Base-by-base conservation (phyloP, 768 basidiomycete species). In the Rhizopogon sp. region DNA sequence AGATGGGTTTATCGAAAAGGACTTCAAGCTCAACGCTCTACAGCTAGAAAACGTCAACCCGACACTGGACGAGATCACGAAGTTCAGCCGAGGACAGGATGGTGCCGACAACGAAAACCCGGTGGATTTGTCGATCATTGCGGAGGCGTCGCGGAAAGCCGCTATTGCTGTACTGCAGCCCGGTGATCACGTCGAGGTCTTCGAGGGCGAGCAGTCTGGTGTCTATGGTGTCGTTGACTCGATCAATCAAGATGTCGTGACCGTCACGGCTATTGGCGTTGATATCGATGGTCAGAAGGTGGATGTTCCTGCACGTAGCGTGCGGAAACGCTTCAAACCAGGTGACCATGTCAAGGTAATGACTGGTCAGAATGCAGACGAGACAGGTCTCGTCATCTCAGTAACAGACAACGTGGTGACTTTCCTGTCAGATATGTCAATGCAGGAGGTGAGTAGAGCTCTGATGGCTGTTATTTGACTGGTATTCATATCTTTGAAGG, bases 321-420 rank as follows among this genome's bases (percentile, higher is more conserved):
- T 98, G 3, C 79, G 95, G 63, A 99, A 99, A 73, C 79, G 88
- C 43, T 98, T 99, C 79, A 94, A 93, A 67, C 81, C 93, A 53
- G 97, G 97, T 65, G 96, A 98, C 72, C 97, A 99, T 64, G 93
- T 99, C 72, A 98, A 98, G 73, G 96, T 98, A 55, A 93, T 98
- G 86, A 80, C 86, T 14, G 97, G 97, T 22, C 87, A 93, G 70
- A 97, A 98, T 65, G 82, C 84, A 7, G 92, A 97, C 64, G 95
- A 97, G 70, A 95, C 94, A 3, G 97, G 97, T 74, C 79, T 98
- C 62, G 96, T 99, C 39, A 89, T 98, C 22, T 88, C 93, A 20
- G 87, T 95, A 17, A 78, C 88, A 4, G 91, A 92, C 63, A 92
- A 94, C 50, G 84, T 93, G 25, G 90, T 98, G 14, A 98, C 96